Conservation (phyloP, 495 filamentous ascomycete genomes). For the Tuber calosporum region DNA sequence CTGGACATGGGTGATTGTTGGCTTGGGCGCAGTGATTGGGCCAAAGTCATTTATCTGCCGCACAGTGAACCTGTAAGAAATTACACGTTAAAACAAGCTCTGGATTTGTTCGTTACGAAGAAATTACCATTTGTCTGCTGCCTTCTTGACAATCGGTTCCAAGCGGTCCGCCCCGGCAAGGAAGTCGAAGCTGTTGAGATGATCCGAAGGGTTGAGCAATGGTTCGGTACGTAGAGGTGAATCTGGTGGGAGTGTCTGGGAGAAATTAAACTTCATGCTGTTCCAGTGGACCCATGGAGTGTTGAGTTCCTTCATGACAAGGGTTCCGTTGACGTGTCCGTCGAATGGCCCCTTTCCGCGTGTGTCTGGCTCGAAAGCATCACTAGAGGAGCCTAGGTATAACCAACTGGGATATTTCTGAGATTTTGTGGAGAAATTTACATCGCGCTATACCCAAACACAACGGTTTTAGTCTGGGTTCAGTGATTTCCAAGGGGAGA, state of each 20-base stretch:
- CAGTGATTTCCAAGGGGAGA: neutral
- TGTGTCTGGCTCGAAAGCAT: slow-evolving; percentile 16
- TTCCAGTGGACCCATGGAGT: slow-evolving; percentile 15
- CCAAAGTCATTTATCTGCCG: neutral
- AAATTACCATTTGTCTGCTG: neutral
- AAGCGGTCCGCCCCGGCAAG: neutral
- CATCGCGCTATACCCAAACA: neutral
- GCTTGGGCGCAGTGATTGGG: neutral
- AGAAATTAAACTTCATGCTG: slow-evolving; percentile 5
- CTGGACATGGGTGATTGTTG: neutral
- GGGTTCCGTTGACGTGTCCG: slow-evolving; percentile 18
- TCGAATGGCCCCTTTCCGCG: slow-evolving; percentile 13
- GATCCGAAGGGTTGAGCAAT: slow-evolving; percentile 5
- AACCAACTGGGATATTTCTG: neutral
- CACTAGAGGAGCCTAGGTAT: slow-evolving; percentile 12
- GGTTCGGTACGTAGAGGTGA: slow-evolving; percentile 2
- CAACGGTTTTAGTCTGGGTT: neutral
- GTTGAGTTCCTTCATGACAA: slow-evolving; percentile 18
- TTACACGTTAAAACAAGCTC: neutral
- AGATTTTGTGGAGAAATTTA: neutral
- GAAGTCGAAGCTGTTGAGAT: slow-evolving; percentile 4
- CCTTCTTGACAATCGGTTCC: slow-evolving; percentile 4
- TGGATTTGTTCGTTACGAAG: neutral
- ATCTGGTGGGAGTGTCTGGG: slow-evolving; percentile 2
- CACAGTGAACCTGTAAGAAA: neutral